A percentile compares a stretch with the other conserved stretches of the same genome.
phyloP scores from a whole-genome alignment of 257 asterid species.

The Knoxia roxburghii region DNA sequence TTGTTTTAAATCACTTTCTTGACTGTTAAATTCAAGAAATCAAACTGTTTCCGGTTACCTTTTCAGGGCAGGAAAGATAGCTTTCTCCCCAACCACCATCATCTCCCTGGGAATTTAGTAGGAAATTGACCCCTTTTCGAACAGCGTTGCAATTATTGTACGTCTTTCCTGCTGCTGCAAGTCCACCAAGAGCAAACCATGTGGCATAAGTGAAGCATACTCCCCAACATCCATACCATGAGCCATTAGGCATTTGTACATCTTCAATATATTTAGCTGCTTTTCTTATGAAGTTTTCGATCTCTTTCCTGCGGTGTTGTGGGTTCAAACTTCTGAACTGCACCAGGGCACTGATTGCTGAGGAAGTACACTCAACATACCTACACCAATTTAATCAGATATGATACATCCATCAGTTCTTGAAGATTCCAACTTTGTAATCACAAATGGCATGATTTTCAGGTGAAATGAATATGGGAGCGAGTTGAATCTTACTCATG shows the following conservation, averaged over 20 bases:
- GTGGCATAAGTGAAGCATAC: slow-evolving; percentile 31
- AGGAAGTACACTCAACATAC: slow-evolving; percentile 32
- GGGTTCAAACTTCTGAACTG: slow-evolving; percentile 23
- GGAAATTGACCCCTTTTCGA: slow-evolving; percentile 53
- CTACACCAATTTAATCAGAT: slow-evolving; percentile 11
- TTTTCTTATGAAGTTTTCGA: slow-evolving; percentile 18
- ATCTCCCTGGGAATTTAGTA: slow-evolving; percentile 46
- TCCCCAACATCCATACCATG: slow-evolving; percentile 31
- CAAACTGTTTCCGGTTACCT: slow-evolving; percentile 42
- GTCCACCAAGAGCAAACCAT: slow-evolving; percentile 32
- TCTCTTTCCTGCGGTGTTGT: slow-evolving; percentile 25
- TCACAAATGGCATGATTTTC: neutral
- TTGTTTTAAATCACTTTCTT: neutral
- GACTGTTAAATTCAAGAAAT: neutral
- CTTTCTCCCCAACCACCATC: slow-evolving; percentile 99
- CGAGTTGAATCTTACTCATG: slow-evolving; percentile 19
- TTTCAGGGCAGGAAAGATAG: slow-evolving; percentile 74
- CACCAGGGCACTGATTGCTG: slow-evolving; percentile 26
- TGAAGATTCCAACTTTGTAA: neutral
- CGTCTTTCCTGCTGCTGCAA: slow-evolving; percentile 22
- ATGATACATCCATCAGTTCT: neutral
- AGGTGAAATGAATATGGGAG: neutral
- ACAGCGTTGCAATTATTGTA: slow-evolving; percentile 39
- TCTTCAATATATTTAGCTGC: slow-evolving; percentile 19
- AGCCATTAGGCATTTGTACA: slow-evolving; percentile 29